Evolutionary conservation across 2,329 filamentous ascomycete species (phyloP).

Genomic region (Aspergillus cejpii): DNA sequence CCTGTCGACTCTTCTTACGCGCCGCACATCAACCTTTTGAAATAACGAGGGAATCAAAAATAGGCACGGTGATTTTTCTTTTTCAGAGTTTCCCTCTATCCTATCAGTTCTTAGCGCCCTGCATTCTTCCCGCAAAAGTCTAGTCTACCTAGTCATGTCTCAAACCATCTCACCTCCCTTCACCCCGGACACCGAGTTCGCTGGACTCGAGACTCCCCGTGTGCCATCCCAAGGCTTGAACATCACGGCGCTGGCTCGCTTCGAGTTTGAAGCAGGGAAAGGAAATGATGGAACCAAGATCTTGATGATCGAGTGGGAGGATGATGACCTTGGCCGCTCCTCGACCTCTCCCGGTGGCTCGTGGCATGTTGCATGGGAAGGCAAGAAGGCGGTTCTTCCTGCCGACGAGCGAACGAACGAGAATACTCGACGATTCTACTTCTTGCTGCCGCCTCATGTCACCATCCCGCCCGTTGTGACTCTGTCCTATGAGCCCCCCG

Average conservation of each 20-base stretch:
- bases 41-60: not conserved
- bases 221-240: conserved; percentile 28
- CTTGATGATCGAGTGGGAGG: conserved; percentile 87
- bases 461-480: conserved; percentile 66
- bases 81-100: not conserved
- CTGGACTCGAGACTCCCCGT: conserved; percentile 30
- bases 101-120: not conserved
- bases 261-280: conserved; percentile 73
- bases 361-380: conserved; percentile 80
- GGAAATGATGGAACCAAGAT: conserved; percentile 83
- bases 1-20: not conserved
- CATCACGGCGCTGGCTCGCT: conserved; percentile 64
- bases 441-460: conserved; percentile 67
- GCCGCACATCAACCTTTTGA: not conserved
- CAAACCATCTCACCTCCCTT: conserved; percentile 20
- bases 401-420: conserved; percentile 53
- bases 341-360: conserved; percentile 38
- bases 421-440: conserved; percentile 63
- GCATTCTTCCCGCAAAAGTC: not conserved
- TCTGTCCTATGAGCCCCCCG: conserved; percentile 49
- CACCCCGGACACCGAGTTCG: conserved; percentile 28
- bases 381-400: conserved; percentile 65
- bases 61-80: not conserved
- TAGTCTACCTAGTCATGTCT: conserved; percentile 6
- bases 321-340: conserved; percentile 47